A percentile compares a stretch with the other conserved stretches of the same genome.
Conservation (phyloP, 768 basidiomycete genomes). For the Ramaria rubella region DNA sequence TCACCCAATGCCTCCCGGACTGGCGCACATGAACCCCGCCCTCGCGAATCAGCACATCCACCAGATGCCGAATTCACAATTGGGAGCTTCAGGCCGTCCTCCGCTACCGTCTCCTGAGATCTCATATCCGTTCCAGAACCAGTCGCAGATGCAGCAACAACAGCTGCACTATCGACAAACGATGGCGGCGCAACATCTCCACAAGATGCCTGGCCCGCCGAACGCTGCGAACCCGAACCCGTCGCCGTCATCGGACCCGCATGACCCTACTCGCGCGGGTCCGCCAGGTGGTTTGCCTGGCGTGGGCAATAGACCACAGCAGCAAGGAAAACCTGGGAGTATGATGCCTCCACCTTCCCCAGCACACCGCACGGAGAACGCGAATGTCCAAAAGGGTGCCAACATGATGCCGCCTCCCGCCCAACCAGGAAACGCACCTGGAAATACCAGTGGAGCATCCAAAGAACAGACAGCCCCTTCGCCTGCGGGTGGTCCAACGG, state of each 20-base stretch:
- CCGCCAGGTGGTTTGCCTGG: conserved; percentile 3
- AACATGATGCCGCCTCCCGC: conserved; percentile 19
- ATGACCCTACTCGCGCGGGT: neutral
- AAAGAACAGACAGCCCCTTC: conserved; percentile 30
- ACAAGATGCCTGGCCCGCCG: conserved; percentile 6
- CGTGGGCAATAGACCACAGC: conserved; percentile 7
- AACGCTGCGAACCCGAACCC: neutral
- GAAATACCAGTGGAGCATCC: conserved; percentile 26
- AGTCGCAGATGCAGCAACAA: conserved; percentile 18
- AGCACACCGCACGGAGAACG: conserved; percentile 24
- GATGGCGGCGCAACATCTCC: conserved; percentile 4
- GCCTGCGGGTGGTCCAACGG: conserved; percentile 18
- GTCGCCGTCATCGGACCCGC: conserved; percentile 5
- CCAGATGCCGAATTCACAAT: conserved; percentile 34
- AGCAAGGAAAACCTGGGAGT: conserved; percentile 12
- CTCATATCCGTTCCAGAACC: conserved; percentile 8
- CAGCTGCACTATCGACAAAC: conserved; percentile 11
- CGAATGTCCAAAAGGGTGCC: conserved; percentile 16
- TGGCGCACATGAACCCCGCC: conserved; percentile 28
- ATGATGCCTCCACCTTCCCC: conserved; percentile 46
- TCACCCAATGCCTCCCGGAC: conserved; percentile 25
- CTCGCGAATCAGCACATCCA: conserved; percentile 28
- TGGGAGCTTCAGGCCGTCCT: conserved; percentile 19
- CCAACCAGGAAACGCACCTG: conserved; percentile 16
- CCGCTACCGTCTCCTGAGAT: conserved; percentile 11